Conservation (phyloP, 2,329 filamentous ascomycete genomes). For the Aschersonia sp. region DNA sequence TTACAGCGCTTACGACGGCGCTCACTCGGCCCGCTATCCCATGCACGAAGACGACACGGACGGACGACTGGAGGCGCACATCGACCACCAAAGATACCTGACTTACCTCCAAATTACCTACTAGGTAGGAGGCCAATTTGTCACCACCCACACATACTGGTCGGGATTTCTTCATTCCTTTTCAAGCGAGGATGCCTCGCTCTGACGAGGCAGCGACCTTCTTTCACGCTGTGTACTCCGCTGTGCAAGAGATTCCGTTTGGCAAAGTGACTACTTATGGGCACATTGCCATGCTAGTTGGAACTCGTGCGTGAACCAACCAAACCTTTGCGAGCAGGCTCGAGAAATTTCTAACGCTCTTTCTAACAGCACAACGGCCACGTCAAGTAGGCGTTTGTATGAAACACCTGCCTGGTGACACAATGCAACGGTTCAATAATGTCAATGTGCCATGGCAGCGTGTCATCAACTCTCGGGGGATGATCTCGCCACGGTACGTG, state of each 20-base stretch:
- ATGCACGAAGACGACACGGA: too few species aligned
- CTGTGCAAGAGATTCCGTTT: conserved; percentile 69
- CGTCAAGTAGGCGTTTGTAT: conserved; percentile 84
- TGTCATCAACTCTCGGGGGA: conserved; percentile 75
- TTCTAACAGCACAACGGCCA: conserved; percentile 46
- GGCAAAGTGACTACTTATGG: conserved; percentile 83
- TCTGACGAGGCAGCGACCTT: conserved; percentile 63
- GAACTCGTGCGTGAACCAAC: conserved; percentile 45
- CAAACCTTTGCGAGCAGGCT: background rate
- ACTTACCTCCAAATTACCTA: too few species aligned
- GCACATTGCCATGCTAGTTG: conserved; percentile 59
- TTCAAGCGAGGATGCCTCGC: conserved; percentile 38
- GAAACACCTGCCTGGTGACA: conserved; percentile 59
- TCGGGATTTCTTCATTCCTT: background rate
- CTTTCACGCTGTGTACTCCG: conserved; percentile 64
- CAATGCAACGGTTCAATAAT: conserved; percentile 45
- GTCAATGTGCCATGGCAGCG: conserved; percentile 87
- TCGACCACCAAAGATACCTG: too few species aligned
- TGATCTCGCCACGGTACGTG: conserved; percentile 64
- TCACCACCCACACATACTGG: too few species aligned
- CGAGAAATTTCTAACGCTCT: background rate
- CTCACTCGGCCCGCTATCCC: too few species aligned
- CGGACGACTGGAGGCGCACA: too few species aligned
- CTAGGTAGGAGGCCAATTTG: too few species aligned
- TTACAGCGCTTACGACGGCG: too few species aligned